Percentiles rank a stretch among this genome's conserved stretches.
Evolutionary conservation across 768 basidiomycete species (phyloP).

Genomic region (Strobilomyces confusus): DNA sequence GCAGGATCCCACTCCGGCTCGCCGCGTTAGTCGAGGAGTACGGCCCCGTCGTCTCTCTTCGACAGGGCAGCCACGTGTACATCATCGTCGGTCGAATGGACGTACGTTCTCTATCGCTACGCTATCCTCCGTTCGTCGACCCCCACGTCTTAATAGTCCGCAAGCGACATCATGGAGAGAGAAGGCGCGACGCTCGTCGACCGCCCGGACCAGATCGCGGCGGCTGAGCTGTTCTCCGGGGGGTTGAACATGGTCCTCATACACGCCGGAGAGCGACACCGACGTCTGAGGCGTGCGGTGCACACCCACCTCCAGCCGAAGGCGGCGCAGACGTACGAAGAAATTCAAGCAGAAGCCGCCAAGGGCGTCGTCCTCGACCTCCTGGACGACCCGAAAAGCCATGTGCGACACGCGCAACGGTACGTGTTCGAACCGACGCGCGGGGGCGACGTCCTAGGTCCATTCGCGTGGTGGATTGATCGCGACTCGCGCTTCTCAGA

Average conservation of each 20-base stretch:
- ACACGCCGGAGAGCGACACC: no score
- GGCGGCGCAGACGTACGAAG: no score
- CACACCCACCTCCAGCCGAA: constrained; percentile 53
- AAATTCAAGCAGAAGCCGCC: constrained; percentile 37
- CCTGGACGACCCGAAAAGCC: constrained; percentile 11
- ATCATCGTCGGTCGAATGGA: no score
- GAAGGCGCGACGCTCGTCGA: no score
- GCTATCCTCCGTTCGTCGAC: not conserved
- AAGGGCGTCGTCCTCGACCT: constrained; percentile 17
- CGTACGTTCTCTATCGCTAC: not conserved
- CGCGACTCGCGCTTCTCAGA: not conserved
- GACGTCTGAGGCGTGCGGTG: constrained; percentile 50
- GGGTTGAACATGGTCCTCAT: constrained; percentile 35
- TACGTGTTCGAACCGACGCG: not conserved
- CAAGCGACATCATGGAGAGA: constrained; percentile 60
- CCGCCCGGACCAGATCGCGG: no score
- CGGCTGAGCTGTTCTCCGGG: no score
- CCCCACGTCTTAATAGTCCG: constrained; percentile 44
- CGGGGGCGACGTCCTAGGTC: no score
- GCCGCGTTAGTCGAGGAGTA: constrained; percentile 52
- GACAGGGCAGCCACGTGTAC: no score
- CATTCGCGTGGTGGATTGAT: no score
- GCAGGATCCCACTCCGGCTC: constrained; percentile 26
- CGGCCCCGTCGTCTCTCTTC: no score
- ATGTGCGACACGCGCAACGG: no score